Evolutionary conservation across 2,329 filamentous ascomycete species (phyloP).

Genomic region (Calonectria montana): DNA sequence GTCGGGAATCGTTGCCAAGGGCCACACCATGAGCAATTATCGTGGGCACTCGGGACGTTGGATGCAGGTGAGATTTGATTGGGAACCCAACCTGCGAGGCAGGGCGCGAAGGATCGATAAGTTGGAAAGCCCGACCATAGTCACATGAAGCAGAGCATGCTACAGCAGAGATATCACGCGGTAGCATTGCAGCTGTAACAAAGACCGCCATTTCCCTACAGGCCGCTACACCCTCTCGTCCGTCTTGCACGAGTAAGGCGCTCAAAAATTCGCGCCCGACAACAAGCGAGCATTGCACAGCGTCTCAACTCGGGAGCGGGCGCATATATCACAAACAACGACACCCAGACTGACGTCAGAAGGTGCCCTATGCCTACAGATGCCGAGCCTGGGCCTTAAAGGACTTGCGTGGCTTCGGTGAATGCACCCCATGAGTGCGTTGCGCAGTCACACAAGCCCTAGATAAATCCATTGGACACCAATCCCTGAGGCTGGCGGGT

Average conservation of each 20-base stretch:
- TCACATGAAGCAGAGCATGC: slow-evolving; percentile 11
- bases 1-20: not conserved
- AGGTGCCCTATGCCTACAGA: not conserved
- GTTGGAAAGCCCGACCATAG: slow-evolving; percentile 8
- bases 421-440: slow-evolving; percentile 6
- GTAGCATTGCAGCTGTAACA: slow-evolving; percentile 8
- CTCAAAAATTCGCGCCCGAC: slow-evolving; percentile 20
- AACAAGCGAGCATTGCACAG: not conserved
- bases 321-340: not conserved
- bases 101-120: not conserved
- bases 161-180: slow-evolving; percentile 13
- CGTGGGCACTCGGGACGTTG: slow-evolving; percentile 1
- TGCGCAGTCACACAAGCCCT: slow-evolving; percentile 20
- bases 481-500: slow-evolving; percentile 10
- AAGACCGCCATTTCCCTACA: slow-evolving; percentile 4
- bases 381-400: slow-evolving; percentile 8
- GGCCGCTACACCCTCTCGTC: slow-evolving; percentile 4
- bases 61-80: slow-evolving; percentile 9
- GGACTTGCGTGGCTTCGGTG: slow-evolving; percentile 23
- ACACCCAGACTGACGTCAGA: slow-evolving; percentile 10
- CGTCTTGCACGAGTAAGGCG: slow-evolving; percentile 7
- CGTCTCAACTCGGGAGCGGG: slow-evolving; percentile 7
- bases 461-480: slow-evolving; percentile 21
- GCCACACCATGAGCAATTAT: not conserved
- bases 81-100: slow-evolving; percentile 4